Evolutionary conservation across 495 filamentous ascomycete species (phyloP).

Genomic region (Aspergillus affinis): DNA sequence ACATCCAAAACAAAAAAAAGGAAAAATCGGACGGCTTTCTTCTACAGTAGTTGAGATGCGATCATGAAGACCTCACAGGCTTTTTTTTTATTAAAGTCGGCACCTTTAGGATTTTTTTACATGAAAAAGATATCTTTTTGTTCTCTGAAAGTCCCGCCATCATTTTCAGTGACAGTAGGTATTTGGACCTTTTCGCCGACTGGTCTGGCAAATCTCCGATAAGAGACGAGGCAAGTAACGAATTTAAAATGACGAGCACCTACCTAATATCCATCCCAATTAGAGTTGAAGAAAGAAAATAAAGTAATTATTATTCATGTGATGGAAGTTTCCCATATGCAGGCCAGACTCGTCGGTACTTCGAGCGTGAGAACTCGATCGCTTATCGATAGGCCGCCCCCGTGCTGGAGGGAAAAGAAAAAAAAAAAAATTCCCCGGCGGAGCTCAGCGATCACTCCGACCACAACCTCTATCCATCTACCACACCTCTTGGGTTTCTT

Average conservation of each 20-base stretch:
- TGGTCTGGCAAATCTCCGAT: not conserved
- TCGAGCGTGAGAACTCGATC: conserved; percentile 7
- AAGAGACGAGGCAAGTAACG: not conserved
- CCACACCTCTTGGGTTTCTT: conserved; percentile 8
- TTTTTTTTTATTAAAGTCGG: conserved; percentile 29
- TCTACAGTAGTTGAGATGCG: conserved; percentile 48
- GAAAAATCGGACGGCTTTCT: conserved; percentile 46
- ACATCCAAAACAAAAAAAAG: conserved; percentile 41
- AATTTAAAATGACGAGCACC: not conserved
- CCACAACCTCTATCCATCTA: conserved; percentile 18
- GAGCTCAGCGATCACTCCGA: not conserved
- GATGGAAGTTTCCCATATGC: not conserved
- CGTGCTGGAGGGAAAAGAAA: conserved; percentile 36
- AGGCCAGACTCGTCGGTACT: not conserved
- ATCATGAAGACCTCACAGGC: conserved; percentile 44
- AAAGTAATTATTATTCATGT: not conserved
- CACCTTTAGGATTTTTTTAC: conserved; percentile 31
- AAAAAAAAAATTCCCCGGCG: conserved; percentile 12
- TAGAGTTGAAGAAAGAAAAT: not conserved
- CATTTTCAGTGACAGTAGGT: not conserved
- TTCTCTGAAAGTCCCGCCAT: conserved; percentile 1
- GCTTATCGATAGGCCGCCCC: conserved; percentile 46
- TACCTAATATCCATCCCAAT: not conserved
- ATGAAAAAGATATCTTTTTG: conserved; percentile 30
- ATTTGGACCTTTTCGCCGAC: not conserved